Percentiles rank a stretch among this genome's conserved stretches.
These are phyloP conservation scores for Paecilomyces formosus DNA, from an alignment of 2,329 filamentous ascomycete genomes.

Conservation along the genomic window DNA sequence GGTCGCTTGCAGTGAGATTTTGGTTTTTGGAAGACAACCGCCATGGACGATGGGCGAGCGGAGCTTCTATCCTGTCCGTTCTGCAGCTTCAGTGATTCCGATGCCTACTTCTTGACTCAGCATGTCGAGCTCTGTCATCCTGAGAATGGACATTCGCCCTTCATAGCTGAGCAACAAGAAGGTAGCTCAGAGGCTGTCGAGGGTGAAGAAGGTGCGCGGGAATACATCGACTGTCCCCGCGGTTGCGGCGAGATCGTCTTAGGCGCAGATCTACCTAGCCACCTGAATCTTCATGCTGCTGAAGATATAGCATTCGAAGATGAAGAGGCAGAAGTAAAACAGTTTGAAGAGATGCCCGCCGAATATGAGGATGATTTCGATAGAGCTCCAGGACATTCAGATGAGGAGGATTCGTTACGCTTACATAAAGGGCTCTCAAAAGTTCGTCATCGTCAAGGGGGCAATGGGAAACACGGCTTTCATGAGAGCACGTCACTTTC, in stretches of 20 bases:
- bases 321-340: constrained; percentile 5
- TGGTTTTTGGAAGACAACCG: not conserved
- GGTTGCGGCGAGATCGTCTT: constrained; percentile 54
- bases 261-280: constrained; percentile 47
- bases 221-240: constrained; percentile 49
- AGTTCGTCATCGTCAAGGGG: not conserved
- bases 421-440: not conserved
- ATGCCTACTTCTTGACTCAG: constrained; percentile 32
- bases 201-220: constrained; percentile 7
- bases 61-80: constrained; percentile 33
- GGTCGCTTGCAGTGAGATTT: not conserved
- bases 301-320: constrained; percentile 41
- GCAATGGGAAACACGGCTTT: not conserved
- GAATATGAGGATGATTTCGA: not conserved
- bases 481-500: not conserved
- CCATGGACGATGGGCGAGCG: constrained; percentile 12
- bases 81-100: constrained; percentile 35
- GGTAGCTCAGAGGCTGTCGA: constrained; percentile 1
- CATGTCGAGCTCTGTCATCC: constrained; percentile 41
- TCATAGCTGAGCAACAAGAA: constrained; percentile 14
- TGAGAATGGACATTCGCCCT: constrained; percentile 24
- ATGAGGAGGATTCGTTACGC: not conserved
- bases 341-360: not conserved
- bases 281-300: constrained; percentile 52
- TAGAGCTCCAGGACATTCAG: not conserved